Percentiles rank a stretch among this genome's conserved stretches.
Conservation (phyloP, 768 basidiomycete genomes). For the Hypholoma sublateritium region DNA sequence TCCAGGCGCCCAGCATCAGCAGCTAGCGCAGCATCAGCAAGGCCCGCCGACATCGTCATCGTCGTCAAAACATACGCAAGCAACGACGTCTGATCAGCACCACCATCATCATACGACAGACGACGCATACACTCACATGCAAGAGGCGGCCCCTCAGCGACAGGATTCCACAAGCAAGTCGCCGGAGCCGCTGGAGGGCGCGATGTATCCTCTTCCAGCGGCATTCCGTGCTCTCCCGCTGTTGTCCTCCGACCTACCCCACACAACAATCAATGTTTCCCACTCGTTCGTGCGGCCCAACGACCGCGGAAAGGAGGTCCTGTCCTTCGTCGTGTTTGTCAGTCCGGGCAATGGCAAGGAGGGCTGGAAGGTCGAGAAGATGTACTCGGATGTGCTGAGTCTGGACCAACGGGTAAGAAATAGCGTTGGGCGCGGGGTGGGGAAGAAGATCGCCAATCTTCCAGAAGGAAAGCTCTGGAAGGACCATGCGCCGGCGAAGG, state of each 20-base stretch:
- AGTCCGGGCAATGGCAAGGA: constrained; percentile 71
- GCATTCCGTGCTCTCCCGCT: constrained; percentile 75
- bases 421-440: constrained; percentile 64
- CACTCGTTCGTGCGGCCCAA: constrained; percentile 87
- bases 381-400: constrained; percentile 89
- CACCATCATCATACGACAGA: constrained; percentile 12
- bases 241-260: constrained; percentile 68
- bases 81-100: constrained; percentile 17
- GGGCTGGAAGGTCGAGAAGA: constrained; percentile 85
- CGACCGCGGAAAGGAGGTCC: constrained; percentile 87
- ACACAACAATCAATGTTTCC: constrained; percentile 68
- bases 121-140: constrained; percentile 15
- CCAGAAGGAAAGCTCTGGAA: constrained; percentile 96
- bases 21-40: constrained; percentile 1
- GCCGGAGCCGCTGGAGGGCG: constrained; percentile 18
- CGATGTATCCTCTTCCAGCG: constrained; percentile 28
- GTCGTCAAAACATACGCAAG: constrained; percentile 23
- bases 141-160: constrained; percentile 14
- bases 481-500: constrained; percentile 95
- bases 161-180: constrained; percentile 16
- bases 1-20: constrained; percentile 8
- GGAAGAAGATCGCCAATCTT: constrained; percentile 75
- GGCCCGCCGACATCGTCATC: constrained; percentile 12
- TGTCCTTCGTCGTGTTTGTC: constrained; percentile 83
- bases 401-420: constrained; percentile 78